Evolutionary conservation across 768 basidiomycete genomes (phyloP).

Genomic region (Pholiota microspora): DNA sequence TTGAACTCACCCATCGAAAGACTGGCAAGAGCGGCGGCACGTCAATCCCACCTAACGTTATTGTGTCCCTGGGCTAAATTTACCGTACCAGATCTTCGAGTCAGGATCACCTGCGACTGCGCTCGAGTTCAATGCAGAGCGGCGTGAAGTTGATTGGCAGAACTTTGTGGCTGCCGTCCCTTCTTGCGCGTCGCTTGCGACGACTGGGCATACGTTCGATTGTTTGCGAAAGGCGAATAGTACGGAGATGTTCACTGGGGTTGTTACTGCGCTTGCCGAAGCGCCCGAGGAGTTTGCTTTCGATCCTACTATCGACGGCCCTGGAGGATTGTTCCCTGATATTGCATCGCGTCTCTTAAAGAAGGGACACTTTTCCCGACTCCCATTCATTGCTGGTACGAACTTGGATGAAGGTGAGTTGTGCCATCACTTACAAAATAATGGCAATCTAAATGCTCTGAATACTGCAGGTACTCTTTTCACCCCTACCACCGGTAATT

Average conservation of each 20-base stretch:
- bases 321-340: conserved; percentile 36
- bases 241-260: conserved; percentile 21
- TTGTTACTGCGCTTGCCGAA: conserved; percentile 15
- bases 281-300: conserved; percentile 25
- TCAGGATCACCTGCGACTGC: conserved; percentile 36
- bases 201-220: conserved; percentile 30
- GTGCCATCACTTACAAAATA: not conserved
- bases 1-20: conserved; percentile 31
- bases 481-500: conserved; percentile 19
- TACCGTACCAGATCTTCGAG: conserved; percentile 35
- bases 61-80: not conserved
- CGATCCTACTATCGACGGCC: conserved; percentile 40
- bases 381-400: conserved; percentile 47
- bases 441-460: not conserved
- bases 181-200: conserved; percentile 26
- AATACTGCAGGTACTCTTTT: conserved; percentile 33
- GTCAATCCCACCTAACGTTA: not conserved
- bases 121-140: conserved; percentile 27
- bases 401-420: conserved; percentile 46
- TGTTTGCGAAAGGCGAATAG: conserved; percentile 27
- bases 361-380: conserved; percentile 24
- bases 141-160: conserved; percentile 33
- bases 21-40: conserved; percentile 32
- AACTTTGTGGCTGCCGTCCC: conserved; percentile 36
- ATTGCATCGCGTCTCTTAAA: conserved; percentile 31